These are phyloP conservation scores for Eleusine coracana DNA, from an alignment of 176 grass and related monocot species.

Conservation along the genomic window DNA sequence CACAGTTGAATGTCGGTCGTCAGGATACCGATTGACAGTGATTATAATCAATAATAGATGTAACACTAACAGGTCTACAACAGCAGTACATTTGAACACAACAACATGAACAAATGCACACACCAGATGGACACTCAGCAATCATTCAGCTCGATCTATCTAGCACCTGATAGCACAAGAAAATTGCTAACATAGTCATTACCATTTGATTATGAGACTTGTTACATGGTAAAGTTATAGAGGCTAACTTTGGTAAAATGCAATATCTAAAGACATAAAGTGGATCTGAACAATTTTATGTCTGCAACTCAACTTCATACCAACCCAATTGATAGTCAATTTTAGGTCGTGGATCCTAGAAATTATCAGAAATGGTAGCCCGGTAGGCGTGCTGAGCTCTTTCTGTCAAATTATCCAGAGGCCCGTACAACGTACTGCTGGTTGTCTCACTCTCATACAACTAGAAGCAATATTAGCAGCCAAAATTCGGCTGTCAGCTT, in stretches of 20 bases:
- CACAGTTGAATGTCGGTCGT: neutral
- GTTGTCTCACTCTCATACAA: slow-evolving; percentile 6
- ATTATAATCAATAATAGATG: neutral
- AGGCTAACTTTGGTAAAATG: neutral
- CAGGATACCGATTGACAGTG: neutral
- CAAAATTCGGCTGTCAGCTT: slow-evolving; percentile 11
- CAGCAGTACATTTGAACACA: neutral
- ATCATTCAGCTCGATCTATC: neutral
- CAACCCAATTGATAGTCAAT: neutral
- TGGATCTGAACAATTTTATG: neutral
- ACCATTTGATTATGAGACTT: neutral
- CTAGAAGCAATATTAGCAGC: neutral
- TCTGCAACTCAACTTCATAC: slow-evolving; percentile 20
- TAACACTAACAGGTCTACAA: neutral
- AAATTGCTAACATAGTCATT: neutral
- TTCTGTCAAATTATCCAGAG: slow-evolving; percentile 8
- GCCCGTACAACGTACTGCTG: neutral
- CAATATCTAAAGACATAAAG: neutral
- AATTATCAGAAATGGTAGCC: slow-evolving; percentile 27
- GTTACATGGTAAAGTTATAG: neutral
- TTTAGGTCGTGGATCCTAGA: slow-evolving; percentile 1
- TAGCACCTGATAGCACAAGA: neutral
- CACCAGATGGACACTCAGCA: neutral
- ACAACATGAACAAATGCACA: neutral
- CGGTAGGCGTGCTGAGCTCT: slow-evolving; percentile 1